Percentiles rank a stretch among this genome's conserved stretches.
Evolutionary conservation across 495 filamentous ascomycete genomes (phyloP).

Genomic region (Annulohypoxylon stygium): DNA sequence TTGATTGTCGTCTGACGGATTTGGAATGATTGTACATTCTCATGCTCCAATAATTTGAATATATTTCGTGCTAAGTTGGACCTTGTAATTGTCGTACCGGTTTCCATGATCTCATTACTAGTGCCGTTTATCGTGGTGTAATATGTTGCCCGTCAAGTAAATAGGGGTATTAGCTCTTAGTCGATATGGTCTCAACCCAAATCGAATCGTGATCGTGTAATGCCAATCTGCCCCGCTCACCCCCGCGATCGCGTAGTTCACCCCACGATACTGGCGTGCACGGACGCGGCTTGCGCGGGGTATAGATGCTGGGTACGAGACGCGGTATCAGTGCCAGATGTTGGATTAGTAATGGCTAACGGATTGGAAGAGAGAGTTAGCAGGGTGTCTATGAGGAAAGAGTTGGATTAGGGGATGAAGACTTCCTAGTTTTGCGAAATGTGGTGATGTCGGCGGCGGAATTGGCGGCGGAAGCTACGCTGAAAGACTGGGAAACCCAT

Average conservation of each 20-base stretch:
- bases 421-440: conserved; percentile 14
- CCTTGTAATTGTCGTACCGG: too few relatives aligned
- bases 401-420: conserved; percentile 14
- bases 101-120: too few relatives aligned
- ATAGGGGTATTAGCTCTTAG: too few relatives aligned
- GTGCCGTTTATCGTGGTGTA: too few relatives aligned
- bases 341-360: not conserved
- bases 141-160: too few relatives aligned
- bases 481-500: conserved; percentile 10
- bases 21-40: too few relatives aligned
- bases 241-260: not conserved
- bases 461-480: conserved; percentile 13
- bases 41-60: too few relatives aligned
- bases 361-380: not conserved
- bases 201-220: not conserved
- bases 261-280: not conserved
- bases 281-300: not conserved
- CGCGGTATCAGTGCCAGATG: not conserved
- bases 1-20: too few relatives aligned
- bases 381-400: conserved; percentile 41
- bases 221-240: not conserved
- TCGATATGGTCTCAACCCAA: not conserved
- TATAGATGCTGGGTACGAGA: not conserved
- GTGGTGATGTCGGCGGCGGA: too few relatives aligned
- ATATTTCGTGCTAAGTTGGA: too few relatives aligned